phyloP scores from a whole-genome alignment of 495 filamentous ascomycete species.

The Aspergillus haitiensis region DNA sequence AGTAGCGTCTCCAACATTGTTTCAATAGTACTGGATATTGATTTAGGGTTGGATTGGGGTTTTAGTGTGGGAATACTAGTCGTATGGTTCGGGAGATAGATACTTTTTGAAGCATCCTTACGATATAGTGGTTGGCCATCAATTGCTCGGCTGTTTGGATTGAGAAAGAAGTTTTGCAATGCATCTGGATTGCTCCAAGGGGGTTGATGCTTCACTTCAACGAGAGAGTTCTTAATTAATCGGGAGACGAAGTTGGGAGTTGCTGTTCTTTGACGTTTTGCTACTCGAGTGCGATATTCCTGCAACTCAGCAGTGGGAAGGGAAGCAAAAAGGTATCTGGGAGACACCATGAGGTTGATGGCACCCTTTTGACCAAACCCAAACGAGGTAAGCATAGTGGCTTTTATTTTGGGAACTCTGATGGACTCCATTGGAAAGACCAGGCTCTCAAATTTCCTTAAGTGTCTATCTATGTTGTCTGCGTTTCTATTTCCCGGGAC shows the following conservation, averaged over 20 bases:
- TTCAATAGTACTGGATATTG: conserved; percentile 7
- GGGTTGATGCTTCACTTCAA: conserved; percentile 23
- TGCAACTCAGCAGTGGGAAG: conserved; percentile 48
- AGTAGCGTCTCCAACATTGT: conserved; percentile 15
- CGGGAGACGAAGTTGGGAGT: conserved; percentile 20
- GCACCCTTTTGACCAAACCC: conserved; percentile 99
- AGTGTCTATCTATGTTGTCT: conserved; percentile 90
- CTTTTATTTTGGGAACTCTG: conserved; percentile 91
- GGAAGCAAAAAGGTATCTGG: conserved; percentile 88
- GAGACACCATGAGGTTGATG: conserved; percentile 90
- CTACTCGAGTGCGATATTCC: conserved; percentile 71
- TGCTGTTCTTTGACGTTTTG: conserved; percentile 64
- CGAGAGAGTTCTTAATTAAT: conserved; percentile 59
- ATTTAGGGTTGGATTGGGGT: not conserved
- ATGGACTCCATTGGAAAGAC: conserved; percentile 91
- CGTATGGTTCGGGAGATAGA: not conserved
- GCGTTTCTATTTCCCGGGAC: conserved; percentile 97
- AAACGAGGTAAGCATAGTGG: conserved; percentile 96
- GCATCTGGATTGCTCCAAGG: conserved; percentile 51
- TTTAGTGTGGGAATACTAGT: not conserved
- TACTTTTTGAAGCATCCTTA: not conserved
- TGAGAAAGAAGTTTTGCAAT: conserved; percentile 85
- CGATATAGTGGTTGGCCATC: conserved; percentile 7
- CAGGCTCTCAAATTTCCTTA: conserved; percentile 96
- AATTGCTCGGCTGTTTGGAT: conserved; percentile 68